Evolutionary conservation across 257 asterid species (phyloP).

Genomic region (Petrea volubilis): DNA sequence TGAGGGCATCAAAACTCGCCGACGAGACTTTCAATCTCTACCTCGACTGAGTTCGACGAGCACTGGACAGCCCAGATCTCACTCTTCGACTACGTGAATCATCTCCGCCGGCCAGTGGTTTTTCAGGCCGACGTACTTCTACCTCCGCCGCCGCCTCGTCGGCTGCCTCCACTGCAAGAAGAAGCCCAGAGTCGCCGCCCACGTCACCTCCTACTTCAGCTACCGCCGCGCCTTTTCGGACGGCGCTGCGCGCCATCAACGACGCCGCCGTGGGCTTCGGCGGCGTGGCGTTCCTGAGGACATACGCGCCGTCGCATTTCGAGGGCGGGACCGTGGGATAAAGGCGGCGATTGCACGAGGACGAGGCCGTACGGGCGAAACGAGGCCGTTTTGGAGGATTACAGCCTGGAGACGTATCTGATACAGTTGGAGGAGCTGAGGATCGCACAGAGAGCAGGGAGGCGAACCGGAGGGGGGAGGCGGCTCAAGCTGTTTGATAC

Average conservation of each 20-base stretch:
- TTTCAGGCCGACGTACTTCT: constrained; percentile 78
- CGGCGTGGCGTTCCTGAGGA: constrained; percentile 60
- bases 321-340: constrained; percentile 87
- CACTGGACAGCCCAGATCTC: constrained; percentile 52
- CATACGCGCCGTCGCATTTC: constrained; percentile 87
- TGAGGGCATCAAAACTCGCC: constrained; percentile 43
- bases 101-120: constrained; percentile 98
- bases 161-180: constrained; percentile 96
- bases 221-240: constrained; percentile 79
- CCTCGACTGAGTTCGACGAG: constrained; percentile 73
- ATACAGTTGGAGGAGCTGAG: constrained; percentile 75
- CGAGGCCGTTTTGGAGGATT: constrained; percentile 52
- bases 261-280: constrained; percentile 20
- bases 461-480: constrained; percentile 42
- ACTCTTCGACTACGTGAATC: constrained; percentile 56
- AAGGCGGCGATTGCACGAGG: constrained; percentile 78
- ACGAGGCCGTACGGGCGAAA: constrained; percentile 53
- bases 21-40: constrained; percentile 62
- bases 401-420: constrained; percentile 54
- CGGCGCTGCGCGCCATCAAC: constrained; percentile 65
- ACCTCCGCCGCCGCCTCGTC: constrained; percentile 39
- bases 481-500: constrained; percentile 51
- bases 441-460: constrained; percentile 62
- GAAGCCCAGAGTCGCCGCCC: constrained; percentile 47
- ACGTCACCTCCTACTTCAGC: constrained; percentile 58